Conservation (phyloP, 352 stramenopile genomes). For the Globisporangium radiosum region DNA sequence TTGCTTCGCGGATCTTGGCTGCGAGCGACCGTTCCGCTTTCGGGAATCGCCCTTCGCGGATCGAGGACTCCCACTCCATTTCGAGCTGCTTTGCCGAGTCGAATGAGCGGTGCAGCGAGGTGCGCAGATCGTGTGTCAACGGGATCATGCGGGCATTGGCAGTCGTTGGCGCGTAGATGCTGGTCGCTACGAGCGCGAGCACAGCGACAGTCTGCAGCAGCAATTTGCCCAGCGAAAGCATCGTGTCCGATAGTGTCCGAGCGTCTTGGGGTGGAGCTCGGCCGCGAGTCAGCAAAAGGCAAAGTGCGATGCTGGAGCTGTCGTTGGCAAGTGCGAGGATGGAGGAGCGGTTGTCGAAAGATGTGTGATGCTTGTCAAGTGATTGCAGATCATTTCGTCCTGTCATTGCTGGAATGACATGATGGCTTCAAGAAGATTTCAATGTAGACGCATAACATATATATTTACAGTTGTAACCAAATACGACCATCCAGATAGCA, state of each 20-base stretch:
- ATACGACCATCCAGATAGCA: too few relatives aligned
- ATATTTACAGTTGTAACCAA: too few relatives aligned
- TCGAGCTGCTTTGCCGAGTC: slow-evolving; percentile 10
- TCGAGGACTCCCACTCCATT: slow-evolving; percentile 27
- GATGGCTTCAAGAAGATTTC: too few relatives aligned
- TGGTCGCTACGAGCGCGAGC: not conserved
- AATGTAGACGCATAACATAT: too few relatives aligned
- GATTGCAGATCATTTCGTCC: too few relatives aligned
- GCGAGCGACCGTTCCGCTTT: slow-evolving; percentile 24
- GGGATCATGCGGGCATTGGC: slow-evolving; percentile 7
- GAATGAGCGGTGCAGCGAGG: slow-evolving; percentile 8
- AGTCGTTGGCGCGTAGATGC: not conserved
- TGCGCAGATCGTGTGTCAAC: slow-evolving; percentile 9
- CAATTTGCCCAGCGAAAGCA: not conserved
- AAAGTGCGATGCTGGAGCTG: not conserved
- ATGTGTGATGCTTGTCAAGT: too few relatives aligned
- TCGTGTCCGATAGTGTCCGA: not conserved
- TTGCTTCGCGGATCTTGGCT: slow-evolving; percentile 37
- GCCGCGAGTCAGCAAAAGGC: not conserved
- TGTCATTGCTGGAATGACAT: too few relatives aligned
- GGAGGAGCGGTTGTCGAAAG: too few relatives aligned
- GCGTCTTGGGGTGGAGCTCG: not conserved
- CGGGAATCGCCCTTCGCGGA: slow-evolving; percentile 26
- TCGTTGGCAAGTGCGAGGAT: too few relatives aligned
- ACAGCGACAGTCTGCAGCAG: not conserved